Evolutionary conservation across 805 yeast species (phyloP), one percentile per base, ranked within the genome.

Genomic region (Ogataea wickerhamii): DNA sequence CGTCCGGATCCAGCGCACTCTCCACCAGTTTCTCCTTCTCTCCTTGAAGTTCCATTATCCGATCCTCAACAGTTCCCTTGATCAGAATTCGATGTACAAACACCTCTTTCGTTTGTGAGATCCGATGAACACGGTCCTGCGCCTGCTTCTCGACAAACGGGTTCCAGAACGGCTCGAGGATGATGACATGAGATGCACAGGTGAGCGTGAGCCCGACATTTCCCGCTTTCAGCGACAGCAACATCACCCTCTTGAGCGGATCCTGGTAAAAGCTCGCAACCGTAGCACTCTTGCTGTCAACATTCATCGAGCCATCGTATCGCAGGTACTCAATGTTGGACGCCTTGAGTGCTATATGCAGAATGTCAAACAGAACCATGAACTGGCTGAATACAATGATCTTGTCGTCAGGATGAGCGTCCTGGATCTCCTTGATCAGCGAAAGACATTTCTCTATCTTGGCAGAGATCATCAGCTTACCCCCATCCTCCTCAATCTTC

Each of bases 61-160:
- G 76, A 55, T 87, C 95, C 59, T 93, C 98, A 12, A 93, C 94
- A 0, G 96, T 83, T 21, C 74, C 72, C 32, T 68, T 63, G 30
- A 83, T 73, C 47, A 87, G 68, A 17, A 93, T 60, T 45, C 88
- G 70, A 62, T 91, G 82, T 14, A 93, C 83, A 44, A 62, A 68
- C 10, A 93, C 98, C 27, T 81, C 82, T 39, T 77, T 70, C 20
- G 76, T 71, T 64, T 93, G 98, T 5, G 98, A 96, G 44, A 93
- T 87, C 60, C 98, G 75, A 63, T 93, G 91, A 6, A 94, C 95
- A 48, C 98, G 76, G 56, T 88, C 98, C 74, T 86, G 87, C 0
- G 98, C 98, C 64, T 93, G 98, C 33, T 87, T 95, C 63, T 93
- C 98, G 6, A 91, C 96, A 59, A 74, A 93, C 2, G 98, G 98